phyloP scores from a whole-genome alignment of 345 rosid species.

The Eucalyptus tenuipes region DNA sequence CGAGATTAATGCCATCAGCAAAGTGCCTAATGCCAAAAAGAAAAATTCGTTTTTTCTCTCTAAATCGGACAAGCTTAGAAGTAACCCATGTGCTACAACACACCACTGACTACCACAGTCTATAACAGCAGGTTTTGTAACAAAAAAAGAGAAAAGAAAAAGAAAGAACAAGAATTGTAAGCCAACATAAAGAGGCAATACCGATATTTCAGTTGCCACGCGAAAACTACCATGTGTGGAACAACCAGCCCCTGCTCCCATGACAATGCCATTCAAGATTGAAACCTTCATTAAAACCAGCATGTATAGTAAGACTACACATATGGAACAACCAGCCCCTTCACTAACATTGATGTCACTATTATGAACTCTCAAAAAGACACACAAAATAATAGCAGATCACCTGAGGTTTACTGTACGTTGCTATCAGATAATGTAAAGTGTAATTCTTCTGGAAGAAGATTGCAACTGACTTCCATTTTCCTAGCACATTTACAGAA shows the following conservation, averaged over 20 bases:
- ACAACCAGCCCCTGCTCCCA: conserved; percentile 87
- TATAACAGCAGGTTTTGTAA: background rate
- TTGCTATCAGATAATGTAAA: conserved; percentile 57
- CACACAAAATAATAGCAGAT: background rate
- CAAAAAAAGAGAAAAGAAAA: background rate
- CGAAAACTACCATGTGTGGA: conserved; percentile 73
- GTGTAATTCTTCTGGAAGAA: conserved; percentile 36
- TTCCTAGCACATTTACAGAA: conserved; percentile 10
- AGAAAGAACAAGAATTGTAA: background rate
- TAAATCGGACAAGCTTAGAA: background rate
- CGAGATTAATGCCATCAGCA: background rate
- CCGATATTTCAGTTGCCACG: conserved; percentile 73
- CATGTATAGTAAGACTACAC: background rate
- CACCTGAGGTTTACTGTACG: conserved; percentile 69
- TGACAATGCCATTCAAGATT: conserved; percentile 65
- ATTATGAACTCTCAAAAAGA: background rate
- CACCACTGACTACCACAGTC: background rate
- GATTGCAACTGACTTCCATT: conserved; percentile 44
- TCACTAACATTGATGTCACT: background rate
- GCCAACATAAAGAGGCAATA: conserved; percentile 1
- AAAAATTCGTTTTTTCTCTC: background rate
- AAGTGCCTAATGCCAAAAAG: background rate
- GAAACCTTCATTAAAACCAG: conserved; percentile 43
- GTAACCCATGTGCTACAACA: background rate
- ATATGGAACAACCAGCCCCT: no score